Evolutionary conservation across 2,329 filamentous ascomycete genomes (phyloP).

Genomic region (Colletotrichum tamarilloi): DNA sequence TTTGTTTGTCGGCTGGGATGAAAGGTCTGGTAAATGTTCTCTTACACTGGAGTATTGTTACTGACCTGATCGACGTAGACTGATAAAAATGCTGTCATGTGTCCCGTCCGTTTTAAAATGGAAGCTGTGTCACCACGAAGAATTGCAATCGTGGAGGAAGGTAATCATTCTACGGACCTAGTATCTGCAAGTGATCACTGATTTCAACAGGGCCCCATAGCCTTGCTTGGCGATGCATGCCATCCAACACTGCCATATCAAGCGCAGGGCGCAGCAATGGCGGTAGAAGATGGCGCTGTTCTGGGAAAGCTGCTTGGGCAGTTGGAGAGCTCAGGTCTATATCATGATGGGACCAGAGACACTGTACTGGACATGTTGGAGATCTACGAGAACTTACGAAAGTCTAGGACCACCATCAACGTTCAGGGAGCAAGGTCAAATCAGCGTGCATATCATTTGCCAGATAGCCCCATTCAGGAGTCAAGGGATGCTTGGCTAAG

Average conservation of each 20-base stretch:
- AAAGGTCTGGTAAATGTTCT: not conserved
- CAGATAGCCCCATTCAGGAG: constrained; percentile 22
- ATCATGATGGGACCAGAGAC: not conserved
- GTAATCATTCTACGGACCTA: not conserved
- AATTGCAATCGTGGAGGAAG: constrained; percentile 24
- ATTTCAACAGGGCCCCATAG: constrained; percentile 23
- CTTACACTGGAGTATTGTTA: not conserved
- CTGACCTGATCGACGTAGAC: not conserved
- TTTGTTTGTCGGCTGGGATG: constrained; percentile 21
- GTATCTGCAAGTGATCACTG: not conserved
- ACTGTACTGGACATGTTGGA: not conserved
- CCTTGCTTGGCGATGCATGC: constrained; percentile 35
- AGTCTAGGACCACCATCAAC: constrained; percentile 9
- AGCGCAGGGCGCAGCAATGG: constrained; percentile 41
- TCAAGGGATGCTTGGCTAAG: constrained; percentile 22
- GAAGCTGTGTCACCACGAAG: constrained; percentile 22
- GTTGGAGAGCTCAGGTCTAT: not conserved
- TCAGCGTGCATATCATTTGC: constrained; percentile 21
- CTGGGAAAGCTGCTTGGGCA: constrained; percentile 43
- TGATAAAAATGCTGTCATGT: constrained; percentile 11
- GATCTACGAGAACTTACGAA: constrained; percentile 20
- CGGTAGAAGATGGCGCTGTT: constrained; percentile 40
- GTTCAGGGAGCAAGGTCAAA: constrained; percentile 15
- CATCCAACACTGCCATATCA: constrained; percentile 40
- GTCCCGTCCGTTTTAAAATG: constrained; percentile 21